Evolutionary conservation across 495 filamentous ascomycete genomes (phyloP).

Genomic region (Neurospora pannonica): DNA sequence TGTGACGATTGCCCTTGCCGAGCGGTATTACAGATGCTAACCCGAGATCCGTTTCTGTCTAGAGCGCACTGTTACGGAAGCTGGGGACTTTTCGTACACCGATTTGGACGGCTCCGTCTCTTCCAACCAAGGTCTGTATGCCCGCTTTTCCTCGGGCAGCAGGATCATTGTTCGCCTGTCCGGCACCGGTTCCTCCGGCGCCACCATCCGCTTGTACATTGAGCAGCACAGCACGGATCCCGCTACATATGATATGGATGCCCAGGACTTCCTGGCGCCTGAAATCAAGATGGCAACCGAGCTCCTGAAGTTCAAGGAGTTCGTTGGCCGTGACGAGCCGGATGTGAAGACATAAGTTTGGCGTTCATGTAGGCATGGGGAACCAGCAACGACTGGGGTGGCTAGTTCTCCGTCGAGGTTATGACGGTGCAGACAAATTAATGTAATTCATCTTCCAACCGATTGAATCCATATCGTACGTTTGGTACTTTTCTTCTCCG

Average conservation of each 20-base stretch:
- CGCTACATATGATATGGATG: slow-evolving; percentile 62
- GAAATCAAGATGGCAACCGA: slow-evolving; percentile 76
- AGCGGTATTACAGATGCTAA: neutral
- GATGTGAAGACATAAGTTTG: slow-evolving; percentile 77
- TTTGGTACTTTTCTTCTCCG: neutral
- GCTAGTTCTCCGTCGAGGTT: neutral
- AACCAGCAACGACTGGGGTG: neutral
- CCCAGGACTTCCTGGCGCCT: slow-evolving; percentile 89
- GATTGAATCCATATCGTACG: neutral
- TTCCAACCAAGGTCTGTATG: slow-evolving; percentile 92
- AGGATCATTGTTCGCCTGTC: slow-evolving; percentile 90
- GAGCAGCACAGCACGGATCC: slow-evolving; percentile 78
- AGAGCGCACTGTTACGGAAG: slow-evolving; percentile 73
- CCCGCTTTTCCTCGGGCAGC: slow-evolving; percentile 90
- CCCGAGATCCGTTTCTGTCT: neutral
- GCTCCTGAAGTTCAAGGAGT: slow-evolving; percentile 82
- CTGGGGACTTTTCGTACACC: slow-evolving; percentile 94
- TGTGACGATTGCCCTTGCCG: neutral
- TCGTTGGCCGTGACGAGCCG: slow-evolving; percentile 79
- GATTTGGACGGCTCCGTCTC: slow-evolving; percentile 92
- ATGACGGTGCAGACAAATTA: neutral
- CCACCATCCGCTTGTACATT: slow-evolving; percentile 92
- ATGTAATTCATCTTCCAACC: neutral
- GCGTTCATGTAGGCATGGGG: neutral
- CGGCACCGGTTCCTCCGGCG: slow-evolving; percentile 87